Percentiles rank a stretch among this genome's conserved stretches.
Conservation (phyloP, 164 flowering plant species). For the Tetracentron sinense region DNA sequence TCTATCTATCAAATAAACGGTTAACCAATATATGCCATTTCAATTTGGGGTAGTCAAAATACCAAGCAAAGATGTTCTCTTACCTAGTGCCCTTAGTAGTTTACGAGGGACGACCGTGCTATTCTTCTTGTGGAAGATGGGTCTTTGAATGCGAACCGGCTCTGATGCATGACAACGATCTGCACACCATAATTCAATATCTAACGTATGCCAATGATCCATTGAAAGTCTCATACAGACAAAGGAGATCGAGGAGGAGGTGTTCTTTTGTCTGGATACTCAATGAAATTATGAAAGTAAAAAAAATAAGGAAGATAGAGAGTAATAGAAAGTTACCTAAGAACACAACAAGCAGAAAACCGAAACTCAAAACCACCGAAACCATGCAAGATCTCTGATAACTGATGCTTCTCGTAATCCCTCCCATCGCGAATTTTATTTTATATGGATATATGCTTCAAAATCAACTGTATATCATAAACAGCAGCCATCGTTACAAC, state of each 20-base stretch:
- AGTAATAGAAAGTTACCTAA: neutral
- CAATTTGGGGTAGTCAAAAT: too few species aligned
- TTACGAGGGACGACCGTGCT: constrained; percentile 13
- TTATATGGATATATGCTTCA: neutral
- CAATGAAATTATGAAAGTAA: too few species aligned
- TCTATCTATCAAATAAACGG: too few species aligned
- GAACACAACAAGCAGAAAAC: neutral
- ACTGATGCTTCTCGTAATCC: too few species aligned
- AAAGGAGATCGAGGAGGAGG: too few species aligned
- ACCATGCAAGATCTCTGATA: neutral
- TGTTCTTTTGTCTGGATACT: too few species aligned
- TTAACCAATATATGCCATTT: too few species aligned
- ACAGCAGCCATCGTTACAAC: too few species aligned
- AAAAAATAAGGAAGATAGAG: too few species aligned
- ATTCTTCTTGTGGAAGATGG: constrained; percentile 16
- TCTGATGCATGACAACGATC: neutral
- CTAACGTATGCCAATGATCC: too few species aligned
- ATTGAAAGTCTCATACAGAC: too few species aligned
- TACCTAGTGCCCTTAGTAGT: constrained; percentile 21
- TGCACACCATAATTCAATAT: neutral
- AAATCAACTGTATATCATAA: neutral
- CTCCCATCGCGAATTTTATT: neutral
- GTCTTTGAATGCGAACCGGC: constrained; percentile 1
- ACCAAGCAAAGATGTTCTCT: too few species aligned
- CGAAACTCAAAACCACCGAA: constrained; percentile 1